Percentiles rank a stretch among this genome's conserved stretches.
These are phyloP conservation scores for Blepharisma undulans DNA, from an alignment of 169 alveolate species.

Conservation along the genomic window DNA sequence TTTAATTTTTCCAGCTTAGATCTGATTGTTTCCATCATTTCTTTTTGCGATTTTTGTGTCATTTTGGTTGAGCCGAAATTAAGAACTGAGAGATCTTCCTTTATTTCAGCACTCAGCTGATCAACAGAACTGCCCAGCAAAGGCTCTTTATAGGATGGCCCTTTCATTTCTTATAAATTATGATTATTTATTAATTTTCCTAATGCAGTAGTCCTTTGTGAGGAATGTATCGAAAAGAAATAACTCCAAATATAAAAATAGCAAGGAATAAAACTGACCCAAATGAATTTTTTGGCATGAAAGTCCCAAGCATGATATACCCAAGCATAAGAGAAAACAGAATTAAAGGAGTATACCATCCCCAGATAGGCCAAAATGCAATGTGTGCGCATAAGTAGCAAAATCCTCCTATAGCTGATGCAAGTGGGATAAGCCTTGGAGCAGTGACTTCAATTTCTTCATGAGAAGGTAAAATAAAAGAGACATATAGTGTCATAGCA, in stretches of 20 bases:
- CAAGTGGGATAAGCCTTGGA: slow-evolving; percentile 49
- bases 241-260: slow-evolving; percentile 41
- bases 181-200: neutral
- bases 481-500: slow-evolving; percentile 42
- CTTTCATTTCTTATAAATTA: neutral
- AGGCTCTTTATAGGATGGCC: neutral
- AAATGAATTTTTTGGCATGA: slow-evolving; percentile 47
- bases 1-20: neutral
- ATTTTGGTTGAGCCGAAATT: neutral
- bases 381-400: slow-evolving; percentile 28
- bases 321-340: slow-evolving; percentile 46
- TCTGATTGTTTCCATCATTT: neutral
- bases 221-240: slow-evolving; percentile 50
- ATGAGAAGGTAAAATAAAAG: slow-evolving; percentile 41
- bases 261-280: slow-evolving; percentile 55
- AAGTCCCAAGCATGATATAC: slow-evolving; percentile 46
- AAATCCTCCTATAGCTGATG: slow-evolving; percentile 34
- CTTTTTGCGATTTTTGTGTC: neutral
- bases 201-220: slow-evolving; percentile 49
- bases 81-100: neutral
- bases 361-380: slow-evolving; percentile 73
- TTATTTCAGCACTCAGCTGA: neutral
- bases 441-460: slow-evolving; percentile 49
- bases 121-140: neutral
- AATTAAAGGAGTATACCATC: slow-evolving; percentile 49